Conservation (phyloP, 2,329 filamentous ascomycete genomes). For the Gremmenia infestans region DNA sequence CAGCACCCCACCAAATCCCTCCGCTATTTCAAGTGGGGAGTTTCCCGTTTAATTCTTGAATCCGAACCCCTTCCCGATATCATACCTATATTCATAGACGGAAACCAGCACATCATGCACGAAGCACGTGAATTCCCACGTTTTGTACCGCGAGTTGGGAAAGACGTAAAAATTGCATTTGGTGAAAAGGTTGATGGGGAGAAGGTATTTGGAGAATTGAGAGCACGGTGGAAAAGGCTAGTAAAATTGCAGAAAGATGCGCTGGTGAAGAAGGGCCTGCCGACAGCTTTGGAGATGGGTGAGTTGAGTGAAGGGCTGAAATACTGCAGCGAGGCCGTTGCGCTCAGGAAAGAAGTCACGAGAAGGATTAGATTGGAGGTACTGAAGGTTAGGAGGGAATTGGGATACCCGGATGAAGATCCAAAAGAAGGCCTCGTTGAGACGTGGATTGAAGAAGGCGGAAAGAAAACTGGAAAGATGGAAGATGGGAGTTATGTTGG, state of each 20-base stretch:
- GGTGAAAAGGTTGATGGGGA: conserved; percentile 74
- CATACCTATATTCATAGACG: conserved; percentile 91
- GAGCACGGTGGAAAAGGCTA: conserved; percentile 68
- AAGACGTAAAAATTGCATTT: conserved; percentile 68
- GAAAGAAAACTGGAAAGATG: conserved; percentile 50
- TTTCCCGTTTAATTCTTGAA: conserved; percentile 87
- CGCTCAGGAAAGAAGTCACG: conserved; percentile 75
- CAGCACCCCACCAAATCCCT: conserved; percentile 74
- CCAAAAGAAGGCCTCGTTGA: conserved; percentile 71
- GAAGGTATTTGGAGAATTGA: conserved; percentile 69
- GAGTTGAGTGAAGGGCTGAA: conserved; percentile 61
- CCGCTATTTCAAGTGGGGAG: conserved; percentile 98
- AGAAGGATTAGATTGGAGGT: conserved; percentile 74
- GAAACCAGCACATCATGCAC: conserved; percentile 82
- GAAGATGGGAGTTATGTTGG: conserved; percentile 56
- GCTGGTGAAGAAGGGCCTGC: conserved; percentile 30
- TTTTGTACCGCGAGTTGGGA: conserved; percentile 70
- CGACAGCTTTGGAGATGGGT: conserved; percentile 42
- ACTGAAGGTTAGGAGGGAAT: conserved; percentile 64
- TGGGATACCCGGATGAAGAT: conserved; percentile 73
- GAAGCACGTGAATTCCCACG: conserved; percentile 75
- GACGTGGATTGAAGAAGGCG: conserved; percentile 65
- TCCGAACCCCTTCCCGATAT: conserved; percentile 81
- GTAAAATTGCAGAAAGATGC: conserved; percentile 46
- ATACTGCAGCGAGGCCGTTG: conserved; percentile 68